Evolutionary conservation across 2,329 filamentous ascomycete species (phyloP), one percentile per base, ranked within the genome.

Genomic region (Neocatenulostroma microsporum): DNA sequence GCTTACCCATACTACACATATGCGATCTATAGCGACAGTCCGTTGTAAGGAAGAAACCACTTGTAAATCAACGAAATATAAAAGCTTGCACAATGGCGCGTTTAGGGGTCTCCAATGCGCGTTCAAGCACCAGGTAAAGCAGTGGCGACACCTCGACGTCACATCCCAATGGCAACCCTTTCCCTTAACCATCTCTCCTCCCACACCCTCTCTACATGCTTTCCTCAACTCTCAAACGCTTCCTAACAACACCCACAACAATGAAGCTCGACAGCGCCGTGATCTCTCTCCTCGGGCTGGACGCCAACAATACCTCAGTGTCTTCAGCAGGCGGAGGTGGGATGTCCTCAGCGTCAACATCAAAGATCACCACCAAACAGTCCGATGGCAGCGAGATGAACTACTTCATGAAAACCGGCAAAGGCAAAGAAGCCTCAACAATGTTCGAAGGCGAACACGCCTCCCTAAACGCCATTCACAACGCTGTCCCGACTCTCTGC

Each of bases 391-490:
- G 63, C 28, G 62, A 68, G 1, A 67, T 64, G 46, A 62, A 67
- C 14, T 87, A 73, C 51, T 89, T 88, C 56, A 73, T 88, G 60
- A 88, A 89, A 61, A 84, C 72, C 0, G 80, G 78, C 0, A 62
- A 58, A 4, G 80, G 79, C 0, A 54, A 63, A 3, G 70, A 73
- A 13, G 73, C 80, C 0, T 71, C 74, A 30, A 46, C 70, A 23
- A 88, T 88, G 82, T 87, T 88, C 54, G 63, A 67, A 60, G 82
- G 88, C 42, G 89, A 95, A 62, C 81, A 86, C 55, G 74, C 76
- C 32, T 93, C 85, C 3, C 75, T 95, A 36, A 88, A 87, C 54
- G 84, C 86, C 36, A 84, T 96, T 47, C 74, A 86, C 56, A 55
- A 67, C 30, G 68, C 69, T 11, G 81, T 91, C 0, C 82, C 86